phyloP scores from a whole-genome alignment of 2,329 filamentous ascomycete species.

The Pyrenochaeta sp. region DNA sequence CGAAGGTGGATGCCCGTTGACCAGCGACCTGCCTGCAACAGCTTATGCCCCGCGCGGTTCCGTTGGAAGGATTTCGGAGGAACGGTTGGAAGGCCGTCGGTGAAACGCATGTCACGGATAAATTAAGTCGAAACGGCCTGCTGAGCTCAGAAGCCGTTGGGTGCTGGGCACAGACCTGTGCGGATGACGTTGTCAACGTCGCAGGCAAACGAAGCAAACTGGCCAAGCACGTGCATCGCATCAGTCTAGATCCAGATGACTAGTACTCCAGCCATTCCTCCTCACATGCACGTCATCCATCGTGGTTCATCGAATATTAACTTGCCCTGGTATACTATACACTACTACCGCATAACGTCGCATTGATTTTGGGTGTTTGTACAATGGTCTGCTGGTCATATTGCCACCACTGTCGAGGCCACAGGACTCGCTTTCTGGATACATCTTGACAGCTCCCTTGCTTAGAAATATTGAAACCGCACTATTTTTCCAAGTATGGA shows the following conservation, averaged over 20 bases:
- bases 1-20: background rate
- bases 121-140: slow-evolving; percentile 17
- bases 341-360: slow-evolving; percentile 6
- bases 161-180: slow-evolving; percentile 3
- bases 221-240: slow-evolving; percentile 7
- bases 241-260: slow-evolving; percentile 4
- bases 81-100: background rate
- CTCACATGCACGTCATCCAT: slow-evolving; percentile 28
- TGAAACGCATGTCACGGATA: slow-evolving; percentile 20
- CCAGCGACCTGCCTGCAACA: slow-evolving; percentile 7
- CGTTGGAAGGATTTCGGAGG: slow-evolving; percentile 1
- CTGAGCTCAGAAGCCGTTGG: slow-evolving; percentile 4
- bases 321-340: background rate
- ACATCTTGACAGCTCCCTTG: slow-evolving; percentile 39
- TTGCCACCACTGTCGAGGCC: slow-evolving; percentile 21
- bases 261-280: slow-evolving; percentile 1
- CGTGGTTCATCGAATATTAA: slow-evolving; percentile 1
- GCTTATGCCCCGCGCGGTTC: slow-evolving; percentile 1
- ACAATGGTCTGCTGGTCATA: slow-evolving; percentile 28
- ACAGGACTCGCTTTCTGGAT: slow-evolving; percentile 32
- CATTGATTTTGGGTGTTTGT: slow-evolving; percentile 10
- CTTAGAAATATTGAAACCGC: slow-evolving; percentile 34
- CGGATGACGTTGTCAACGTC: slow-evolving; percentile 4
- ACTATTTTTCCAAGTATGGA: slow-evolving; percentile 29
- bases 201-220: slow-evolving; percentile 11